phyloP scores from a whole-genome alignment of 1,284 basidiomycete genomes.

The Gomphus bonarii region DNA sequence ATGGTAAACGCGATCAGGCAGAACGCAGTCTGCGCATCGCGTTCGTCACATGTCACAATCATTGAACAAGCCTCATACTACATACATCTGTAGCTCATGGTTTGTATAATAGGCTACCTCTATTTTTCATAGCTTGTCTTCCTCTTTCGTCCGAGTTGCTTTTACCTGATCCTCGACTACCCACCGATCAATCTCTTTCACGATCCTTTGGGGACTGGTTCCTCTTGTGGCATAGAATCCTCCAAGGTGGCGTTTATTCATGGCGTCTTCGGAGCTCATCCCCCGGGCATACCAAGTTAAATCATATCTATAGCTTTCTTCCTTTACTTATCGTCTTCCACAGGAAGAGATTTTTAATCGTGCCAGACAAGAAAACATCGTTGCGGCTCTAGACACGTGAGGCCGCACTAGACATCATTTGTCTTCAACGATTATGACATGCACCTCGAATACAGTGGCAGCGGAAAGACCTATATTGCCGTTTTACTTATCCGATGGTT shows the following conservation, averaged over 20 bases:
- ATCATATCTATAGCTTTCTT: not conserved
- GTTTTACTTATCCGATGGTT: slow-evolving; percentile 71
- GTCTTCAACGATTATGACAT: not conserved
- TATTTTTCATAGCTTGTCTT: not conserved
- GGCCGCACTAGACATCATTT: slow-evolving; percentile 12
- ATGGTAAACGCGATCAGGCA: slow-evolving; percentile 37
- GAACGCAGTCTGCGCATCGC: not conserved
- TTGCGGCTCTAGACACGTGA: slow-evolving; percentile 66
- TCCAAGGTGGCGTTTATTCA: not conserved
- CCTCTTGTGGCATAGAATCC: not conserved
- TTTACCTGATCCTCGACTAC: not conserved
- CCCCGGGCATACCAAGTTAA: slow-evolving; percentile 43
- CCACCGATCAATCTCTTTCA: not conserved
- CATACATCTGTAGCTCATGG: not conserved
- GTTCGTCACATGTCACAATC: not conserved
- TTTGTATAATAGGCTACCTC: not conserved
- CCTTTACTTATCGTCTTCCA: not conserved
- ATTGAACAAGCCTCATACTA: not conserved
- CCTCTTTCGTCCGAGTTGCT: not conserved
- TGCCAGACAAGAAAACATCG: slow-evolving; percentile 63
- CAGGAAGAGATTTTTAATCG: slow-evolving; percentile 62
- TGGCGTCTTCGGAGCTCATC: slow-evolving; percentile 19
- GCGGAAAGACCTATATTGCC: slow-evolving; percentile 77
- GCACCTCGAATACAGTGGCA: slow-evolving; percentile 21
- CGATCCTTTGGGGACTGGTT: not conserved